Conservation (phyloP, 163 green algal species). For the Scenedesmus sp. region DNA sequence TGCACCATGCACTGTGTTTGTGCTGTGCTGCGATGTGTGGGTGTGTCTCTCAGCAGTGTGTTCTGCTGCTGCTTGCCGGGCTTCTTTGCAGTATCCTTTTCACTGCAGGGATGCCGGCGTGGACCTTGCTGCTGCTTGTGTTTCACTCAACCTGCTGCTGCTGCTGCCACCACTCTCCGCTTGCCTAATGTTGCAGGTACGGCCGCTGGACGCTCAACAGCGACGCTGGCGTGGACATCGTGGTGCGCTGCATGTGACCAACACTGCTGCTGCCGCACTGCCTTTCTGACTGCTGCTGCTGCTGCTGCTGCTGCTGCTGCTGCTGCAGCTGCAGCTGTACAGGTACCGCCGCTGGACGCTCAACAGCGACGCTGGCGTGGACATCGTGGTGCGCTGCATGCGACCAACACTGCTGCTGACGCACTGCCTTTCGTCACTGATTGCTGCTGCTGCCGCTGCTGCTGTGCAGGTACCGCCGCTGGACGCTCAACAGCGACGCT, state of each 20-base stretch:
- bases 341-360: too few relatives aligned
- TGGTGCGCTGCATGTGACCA: too few relatives aligned
- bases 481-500: slow-evolving; percentile 24
- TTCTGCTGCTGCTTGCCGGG: not conserved
- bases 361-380: too few relatives aligned
- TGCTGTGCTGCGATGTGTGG: not conserved
- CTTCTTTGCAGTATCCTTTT: not conserved
- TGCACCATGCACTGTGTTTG: too few relatives aligned
- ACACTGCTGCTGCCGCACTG: not conserved
- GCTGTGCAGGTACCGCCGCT: slow-evolving; percentile 41
- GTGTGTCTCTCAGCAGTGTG: not conserved
- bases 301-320: not conserved
- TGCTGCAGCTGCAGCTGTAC: not conserved
- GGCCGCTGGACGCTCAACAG: too few relatives aligned
- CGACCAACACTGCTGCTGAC: not conserved
- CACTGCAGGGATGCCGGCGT: not conserved
- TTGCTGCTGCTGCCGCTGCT: not conserved
- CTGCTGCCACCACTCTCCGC: not conserved
- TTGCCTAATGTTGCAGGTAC: too few relatives aligned
- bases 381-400: too few relatives aligned
- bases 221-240: too few relatives aligned
- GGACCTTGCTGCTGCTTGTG: not conserved
- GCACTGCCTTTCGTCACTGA: not conserved
- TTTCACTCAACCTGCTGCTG: not conserved
- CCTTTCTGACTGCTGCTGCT: not conserved